phyloP scores from a whole-genome alignment of 2,329 filamentous ascomycete genomes.

The Alternaria incomplexa region DNA sequence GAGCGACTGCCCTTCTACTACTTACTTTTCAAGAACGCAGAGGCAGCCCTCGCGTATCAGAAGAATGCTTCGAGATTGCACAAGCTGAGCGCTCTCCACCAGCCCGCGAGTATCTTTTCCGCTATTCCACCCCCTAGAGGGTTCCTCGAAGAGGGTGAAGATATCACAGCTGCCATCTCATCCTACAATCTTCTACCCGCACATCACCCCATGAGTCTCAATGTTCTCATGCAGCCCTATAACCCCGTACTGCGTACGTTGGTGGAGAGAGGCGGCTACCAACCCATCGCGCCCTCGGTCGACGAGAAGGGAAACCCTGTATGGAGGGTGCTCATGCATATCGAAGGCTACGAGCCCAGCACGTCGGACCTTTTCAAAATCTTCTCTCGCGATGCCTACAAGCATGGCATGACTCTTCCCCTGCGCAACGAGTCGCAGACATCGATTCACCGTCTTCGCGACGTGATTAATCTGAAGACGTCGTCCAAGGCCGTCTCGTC shows the following conservation, averaged over 20 bases:
- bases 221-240: slow-evolving; percentile 44
- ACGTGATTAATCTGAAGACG: slow-evolving; percentile 35
- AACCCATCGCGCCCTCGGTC: slow-evolving; percentile 32
- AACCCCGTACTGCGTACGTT: slow-evolving; percentile 51
- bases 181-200: slow-evolving; percentile 57
- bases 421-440: slow-evolving; percentile 24
- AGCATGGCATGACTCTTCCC: slow-evolving; percentile 41
- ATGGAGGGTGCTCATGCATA: slow-evolving; percentile 42
- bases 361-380: slow-evolving; percentile 36
- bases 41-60: slow-evolving; percentile 68
- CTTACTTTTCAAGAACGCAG: slow-evolving; percentile 67
- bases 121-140: slow-evolving; percentile 52
- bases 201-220: slow-evolving; percentile 28
- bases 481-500: slow-evolving; percentile 24
- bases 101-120: slow-evolving; percentile 51
- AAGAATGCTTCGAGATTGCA: slow-evolving; percentile 61
- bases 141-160: slow-evolving; percentile 55
- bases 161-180: slow-evolving; percentile 50
- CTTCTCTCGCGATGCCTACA: slow-evolving; percentile 38
- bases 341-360: slow-evolving; percentile 45
- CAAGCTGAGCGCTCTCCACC: slow-evolving; percentile 53
- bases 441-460: slow-evolving; percentile 35
- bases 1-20: slow-evolving; percentile 70
- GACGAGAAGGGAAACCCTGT: slow-evolving; percentile 23
- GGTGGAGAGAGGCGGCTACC: slow-evolving; percentile 41